These are phyloP conservation scores for Penicillium sp. DNA, from an alignment of 2,329 filamentous ascomycete species.

Conservation along the genomic window DNA sequence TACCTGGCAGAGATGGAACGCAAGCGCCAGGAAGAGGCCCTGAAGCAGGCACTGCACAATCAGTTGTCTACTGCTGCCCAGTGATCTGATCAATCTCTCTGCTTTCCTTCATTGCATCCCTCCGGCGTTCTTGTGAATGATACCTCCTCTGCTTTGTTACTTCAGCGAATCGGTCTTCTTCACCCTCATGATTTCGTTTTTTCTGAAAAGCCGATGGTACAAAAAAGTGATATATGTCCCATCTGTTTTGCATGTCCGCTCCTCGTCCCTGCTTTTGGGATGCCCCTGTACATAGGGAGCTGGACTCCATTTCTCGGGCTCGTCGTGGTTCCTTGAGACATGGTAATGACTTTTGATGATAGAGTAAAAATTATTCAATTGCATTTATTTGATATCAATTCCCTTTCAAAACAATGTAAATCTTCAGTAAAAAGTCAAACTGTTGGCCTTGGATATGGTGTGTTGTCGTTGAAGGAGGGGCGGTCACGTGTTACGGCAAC, in stretches of 20 bases:
- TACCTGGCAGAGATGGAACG: slow-evolving; percentile 70
- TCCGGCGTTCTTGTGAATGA: slow-evolving; percentile 20
- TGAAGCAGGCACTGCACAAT: slow-evolving; percentile 44
- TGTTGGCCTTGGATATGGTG: not conserved
- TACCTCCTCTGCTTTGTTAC: slow-evolving; percentile 14
- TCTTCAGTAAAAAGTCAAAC: not conserved
- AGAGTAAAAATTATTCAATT: slow-evolving; percentile 10
- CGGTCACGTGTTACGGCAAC: slow-evolving; percentile 8
- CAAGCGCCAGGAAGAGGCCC: slow-evolving; percentile 58
- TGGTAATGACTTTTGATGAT: slow-evolving; percentile 21
- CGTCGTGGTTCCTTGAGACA: slow-evolving; percentile 2
- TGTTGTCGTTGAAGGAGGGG: not conserved
- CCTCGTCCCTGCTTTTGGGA: slow-evolving; percentile 1
- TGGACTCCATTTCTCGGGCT: slow-evolving; percentile 3
- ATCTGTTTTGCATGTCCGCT: slow-evolving; percentile 5
- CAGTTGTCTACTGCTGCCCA: slow-evolving; percentile 28
- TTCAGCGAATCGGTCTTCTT: slow-evolving; percentile 5
- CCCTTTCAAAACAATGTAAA: not conserved
- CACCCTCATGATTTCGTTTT: slow-evolving; percentile 2
- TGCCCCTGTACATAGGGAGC: slow-evolving; percentile 15
- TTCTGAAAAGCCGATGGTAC: not conserved
- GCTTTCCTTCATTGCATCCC: slow-evolving; percentile 16
- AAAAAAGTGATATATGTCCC: slow-evolving; percentile 1
- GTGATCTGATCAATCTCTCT: slow-evolving; percentile 13
- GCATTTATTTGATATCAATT: not conserved